Evolutionary conservation across 257 asterid genomes (phyloP).

Genomic region (Primulina eburnea): DNA sequence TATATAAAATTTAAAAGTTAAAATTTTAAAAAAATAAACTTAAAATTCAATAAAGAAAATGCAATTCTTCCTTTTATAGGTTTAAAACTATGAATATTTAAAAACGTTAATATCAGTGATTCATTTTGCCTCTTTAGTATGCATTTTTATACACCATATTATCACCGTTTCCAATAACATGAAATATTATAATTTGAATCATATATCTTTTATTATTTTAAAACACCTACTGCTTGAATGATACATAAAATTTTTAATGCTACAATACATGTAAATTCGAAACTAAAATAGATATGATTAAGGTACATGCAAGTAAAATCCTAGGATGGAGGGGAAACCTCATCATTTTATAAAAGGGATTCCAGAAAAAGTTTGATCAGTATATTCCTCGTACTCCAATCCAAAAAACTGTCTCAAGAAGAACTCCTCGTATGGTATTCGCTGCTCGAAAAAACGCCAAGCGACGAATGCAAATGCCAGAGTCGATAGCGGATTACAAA

Average conservation of each 20-base stretch:
- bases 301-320: background rate
- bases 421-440: conserved; percentile 84
- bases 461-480: conserved; percentile 62
- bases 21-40: no score
- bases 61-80: no score
- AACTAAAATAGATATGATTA: background rate
- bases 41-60: no score
- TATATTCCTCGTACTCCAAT: conserved; percentile 60
- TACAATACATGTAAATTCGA: background rate
- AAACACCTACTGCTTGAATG: no score
- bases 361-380: conserved; percentile 58
- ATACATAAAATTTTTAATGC: background rate
- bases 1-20: no score
- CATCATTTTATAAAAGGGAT: conserved; percentile 74
- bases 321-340: background rate
- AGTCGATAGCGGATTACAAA: conserved; percentile 71
- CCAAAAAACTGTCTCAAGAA: conserved; percentile 84
- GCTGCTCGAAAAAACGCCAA: conserved; percentile 63
- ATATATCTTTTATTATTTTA: no score
- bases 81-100: no score
- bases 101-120: no score
- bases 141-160: no score
- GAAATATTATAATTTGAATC: no score
- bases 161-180: no score
- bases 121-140: no score